Percentiles rank a stretch among this genome's conserved stretches.
Evolutionary conservation across 345 rosid species (phyloP).

Genomic region (Boechera stricta): DNA sequence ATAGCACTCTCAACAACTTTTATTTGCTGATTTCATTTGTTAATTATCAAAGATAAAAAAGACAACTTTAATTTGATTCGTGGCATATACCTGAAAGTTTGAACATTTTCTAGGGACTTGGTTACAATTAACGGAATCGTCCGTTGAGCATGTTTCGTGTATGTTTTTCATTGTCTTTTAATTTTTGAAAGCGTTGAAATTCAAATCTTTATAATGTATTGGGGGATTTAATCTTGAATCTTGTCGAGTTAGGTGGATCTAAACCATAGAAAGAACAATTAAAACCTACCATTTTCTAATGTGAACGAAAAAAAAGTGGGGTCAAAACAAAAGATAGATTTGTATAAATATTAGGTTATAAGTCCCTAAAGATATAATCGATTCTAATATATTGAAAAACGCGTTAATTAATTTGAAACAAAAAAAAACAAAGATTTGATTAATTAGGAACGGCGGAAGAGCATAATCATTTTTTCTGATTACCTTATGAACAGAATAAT

Average conservation of each 20-base stretch:
- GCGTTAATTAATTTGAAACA: background rate
- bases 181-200: background rate
- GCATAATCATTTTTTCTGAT: constrained; percentile 14
- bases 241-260: constrained; percentile 7
- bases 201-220: background rate
- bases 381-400: background rate
- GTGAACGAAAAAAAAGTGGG: background rate
- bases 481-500: background rate
- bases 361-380: background rate
- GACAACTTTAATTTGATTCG: background rate
- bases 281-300: constrained; percentile 13
- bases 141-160: constrained; percentile 27
- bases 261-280: background rate
- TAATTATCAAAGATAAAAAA: too few relatives aligned
- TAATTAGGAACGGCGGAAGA: constrained; percentile 19
- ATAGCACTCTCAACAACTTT: constrained; percentile 10
- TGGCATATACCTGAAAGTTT: constrained; percentile 1
- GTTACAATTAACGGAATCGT: constrained; percentile 7
- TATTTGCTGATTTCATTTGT: background rate
- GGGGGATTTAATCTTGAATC: background rate
- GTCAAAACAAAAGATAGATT: background rate
- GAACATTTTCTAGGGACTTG: background rate
- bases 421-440: background rate
- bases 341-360: background rate
- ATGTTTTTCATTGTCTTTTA: background rate